Conservation (phyloP, 306 rosid species). For the Citrullus colocynthis region DNA sequence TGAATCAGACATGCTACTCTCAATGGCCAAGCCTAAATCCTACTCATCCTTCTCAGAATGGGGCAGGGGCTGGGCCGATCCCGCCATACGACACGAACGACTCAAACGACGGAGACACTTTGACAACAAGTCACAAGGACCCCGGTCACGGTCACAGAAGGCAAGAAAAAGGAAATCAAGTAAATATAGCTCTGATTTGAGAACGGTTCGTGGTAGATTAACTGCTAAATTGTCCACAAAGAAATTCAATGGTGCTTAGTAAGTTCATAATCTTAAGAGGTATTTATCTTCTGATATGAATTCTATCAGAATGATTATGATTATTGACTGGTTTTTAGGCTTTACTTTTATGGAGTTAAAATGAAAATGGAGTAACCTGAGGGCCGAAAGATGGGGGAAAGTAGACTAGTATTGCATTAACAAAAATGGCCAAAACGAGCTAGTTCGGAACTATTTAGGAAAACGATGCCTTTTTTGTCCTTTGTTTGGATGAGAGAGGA, state of each 20-base stretch:
- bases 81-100: conserved; percentile 80
- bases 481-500: too few species aligned
- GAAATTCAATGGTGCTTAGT: not conserved
- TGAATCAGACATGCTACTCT: conserved; percentile 83
- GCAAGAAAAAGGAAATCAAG: conserved; percentile 14
- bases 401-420: too few species aligned
- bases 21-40: conserved; percentile 27
- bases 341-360: not conserved
- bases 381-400: not conserved
- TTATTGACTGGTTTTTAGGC: not conserved
- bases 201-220: conserved; percentile 56
- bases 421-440: too few species aligned
- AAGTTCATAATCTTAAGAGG: not conserved
- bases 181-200: conserved; percentile 24
- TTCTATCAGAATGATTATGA: not conserved
- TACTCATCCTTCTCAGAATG: conserved; percentile 70
- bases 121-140: conserved; percentile 12
- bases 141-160: not conserved
- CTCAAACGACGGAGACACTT: conserved; percentile 27
- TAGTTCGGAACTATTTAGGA: too few species aligned
- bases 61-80: conserved; percentile 96
- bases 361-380: not conserved
- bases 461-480: too few species aligned
- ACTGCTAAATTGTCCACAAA: conserved; percentile 18
- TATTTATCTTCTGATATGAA: not conserved